phyloP scores from a whole-genome alignment of 768 basidiomycete genomes.

The Mycena filopes region DNA sequence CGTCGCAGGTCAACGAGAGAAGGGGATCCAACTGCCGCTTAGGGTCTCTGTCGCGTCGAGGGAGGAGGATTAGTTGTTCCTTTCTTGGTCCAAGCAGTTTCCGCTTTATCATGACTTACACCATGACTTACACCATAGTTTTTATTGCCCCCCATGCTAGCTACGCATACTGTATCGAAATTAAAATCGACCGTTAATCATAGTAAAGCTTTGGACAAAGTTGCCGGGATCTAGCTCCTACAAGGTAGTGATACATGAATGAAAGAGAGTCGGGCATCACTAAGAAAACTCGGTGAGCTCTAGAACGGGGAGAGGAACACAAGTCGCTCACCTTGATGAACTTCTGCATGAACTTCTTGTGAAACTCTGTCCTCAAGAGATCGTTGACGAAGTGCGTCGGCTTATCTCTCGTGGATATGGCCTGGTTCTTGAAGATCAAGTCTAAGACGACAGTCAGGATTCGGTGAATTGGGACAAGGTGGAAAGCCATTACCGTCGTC shows the following conservation, averaged over 20 bases:
- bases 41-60: conserved; percentile 46
- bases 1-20: conserved; percentile 53
- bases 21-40: conserved; percentile 54
- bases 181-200: conserved; percentile 17
- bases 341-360: conserved; percentile 94
- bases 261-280: conserved; percentile 31
- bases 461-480: conserved; percentile 6
- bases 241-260: conserved; percentile 28
- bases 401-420: conserved; percentile 73
- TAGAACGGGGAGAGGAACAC: neutral
- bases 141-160: conserved; percentile 18
- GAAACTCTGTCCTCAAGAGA: conserved; percentile 91
- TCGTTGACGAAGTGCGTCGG: conserved; percentile 95
- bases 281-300: conserved; percentile 16
- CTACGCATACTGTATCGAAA: conserved; percentile 24
- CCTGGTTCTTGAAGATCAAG: conserved; percentile 98
- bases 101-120: neutral
- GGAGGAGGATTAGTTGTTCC: conserved; percentile 26
- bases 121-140: neutral
- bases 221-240: conserved; percentile 6
- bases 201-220: neutral
- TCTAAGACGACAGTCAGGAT: conserved; percentile 56
- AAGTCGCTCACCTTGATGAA: conserved; percentile 77
- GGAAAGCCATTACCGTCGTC: conserved; percentile 78
- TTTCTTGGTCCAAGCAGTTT: neutral